These are phyloP conservation scores for Phaeosphaeria sp. DNA, from an alignment of 2,329 filamentous ascomycete genomes.

Conservation along the genomic window DNA sequence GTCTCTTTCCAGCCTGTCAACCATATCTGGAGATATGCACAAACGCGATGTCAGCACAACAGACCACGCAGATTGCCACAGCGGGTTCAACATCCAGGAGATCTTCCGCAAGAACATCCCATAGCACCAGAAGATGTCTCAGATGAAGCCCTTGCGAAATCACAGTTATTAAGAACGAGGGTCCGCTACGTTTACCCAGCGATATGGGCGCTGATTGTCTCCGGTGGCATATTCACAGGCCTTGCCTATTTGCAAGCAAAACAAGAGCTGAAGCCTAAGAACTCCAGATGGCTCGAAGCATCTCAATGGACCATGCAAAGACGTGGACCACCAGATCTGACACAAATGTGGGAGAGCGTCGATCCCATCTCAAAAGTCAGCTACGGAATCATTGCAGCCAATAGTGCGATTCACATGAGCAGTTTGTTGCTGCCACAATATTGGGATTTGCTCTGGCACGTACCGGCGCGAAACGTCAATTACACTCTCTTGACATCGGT, in stretches of 20 bases:
- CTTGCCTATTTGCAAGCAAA: conserved; percentile 39
- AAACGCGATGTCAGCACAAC: not conserved
- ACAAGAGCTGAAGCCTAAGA: conserved; percentile 26
- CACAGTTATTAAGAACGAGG: conserved; percentile 17
- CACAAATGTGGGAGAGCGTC: conserved; percentile 29
- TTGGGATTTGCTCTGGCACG: conserved; percentile 40
- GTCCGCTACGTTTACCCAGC: conserved; percentile 37
- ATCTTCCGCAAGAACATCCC: not conserved
- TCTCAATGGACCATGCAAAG: conserved; percentile 22
- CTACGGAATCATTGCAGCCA: conserved; percentile 36
- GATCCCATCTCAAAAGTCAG: conserved; percentile 37
- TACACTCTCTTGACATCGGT: conserved; percentile 40
- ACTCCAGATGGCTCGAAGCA: conserved; percentile 20
- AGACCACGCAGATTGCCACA: not conserved
- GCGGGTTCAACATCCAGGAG: not conserved
- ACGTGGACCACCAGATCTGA: conserved; percentile 31
- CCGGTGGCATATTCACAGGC: conserved; percentile 34
- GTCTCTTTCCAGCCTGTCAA: not conserved
- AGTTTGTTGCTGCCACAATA: conserved; percentile 28
- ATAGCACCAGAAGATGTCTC: not conserved
- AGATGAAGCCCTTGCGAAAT: not conserved
- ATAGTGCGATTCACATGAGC: conserved; percentile 34
- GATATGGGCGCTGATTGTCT: conserved; percentile 37
- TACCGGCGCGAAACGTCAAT: conserved; percentile 36
- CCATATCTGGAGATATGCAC: not conserved